Evolutionary conservation across 768 basidiomycete genomes (phyloP).

Genomic region (Suillus weaverae): DNA sequence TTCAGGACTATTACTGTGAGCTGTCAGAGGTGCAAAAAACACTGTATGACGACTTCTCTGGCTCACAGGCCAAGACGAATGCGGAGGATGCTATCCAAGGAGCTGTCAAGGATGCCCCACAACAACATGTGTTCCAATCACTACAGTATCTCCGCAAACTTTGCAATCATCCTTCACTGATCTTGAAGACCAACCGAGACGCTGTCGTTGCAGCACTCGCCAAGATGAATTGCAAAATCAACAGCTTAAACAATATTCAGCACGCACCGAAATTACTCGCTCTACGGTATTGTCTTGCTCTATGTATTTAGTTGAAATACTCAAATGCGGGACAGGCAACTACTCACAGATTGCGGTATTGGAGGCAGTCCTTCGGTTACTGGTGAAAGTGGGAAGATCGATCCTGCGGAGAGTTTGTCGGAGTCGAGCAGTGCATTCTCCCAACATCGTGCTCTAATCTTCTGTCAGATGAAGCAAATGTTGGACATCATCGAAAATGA

Average conservation of each 20-base stretch:
- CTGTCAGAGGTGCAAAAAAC: conserved; percentile 91
- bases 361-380: conserved; percentile 48
- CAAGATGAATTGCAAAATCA: conserved; percentile 47
- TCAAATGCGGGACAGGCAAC: conserved; percentile 59
- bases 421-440: conserved; percentile 62
- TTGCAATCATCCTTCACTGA: conserved; percentile 95
- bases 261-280: conserved; percentile 95
- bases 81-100: conserved; percentile 64
- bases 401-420: conserved; percentile 59
- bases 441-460: conserved; percentile 98
- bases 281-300: conserved; percentile 59
- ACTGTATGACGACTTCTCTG: conserved; percentile 92
- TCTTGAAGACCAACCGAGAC: conserved; percentile 71
- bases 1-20: conserved; percentile 99
- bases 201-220: conserved; percentile 58
- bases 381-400: conserved; percentile 64
- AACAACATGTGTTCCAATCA: conserved; percentile 95
- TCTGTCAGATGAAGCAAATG: conserved; percentile 99
- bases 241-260: conserved; percentile 71
- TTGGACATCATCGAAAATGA: conserved; percentile 95
- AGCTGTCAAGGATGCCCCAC: conserved; percentile 40
- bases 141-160: conserved; percentile 95
- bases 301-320: background rate
- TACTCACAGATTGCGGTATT: conserved; percentile 92
- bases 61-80: conserved; percentile 65